These are phyloP conservation scores for Polychytrium aggregatum DNA, from an alignment of 192 early-diverging fungal species.

Conservation along the genomic window DNA sequence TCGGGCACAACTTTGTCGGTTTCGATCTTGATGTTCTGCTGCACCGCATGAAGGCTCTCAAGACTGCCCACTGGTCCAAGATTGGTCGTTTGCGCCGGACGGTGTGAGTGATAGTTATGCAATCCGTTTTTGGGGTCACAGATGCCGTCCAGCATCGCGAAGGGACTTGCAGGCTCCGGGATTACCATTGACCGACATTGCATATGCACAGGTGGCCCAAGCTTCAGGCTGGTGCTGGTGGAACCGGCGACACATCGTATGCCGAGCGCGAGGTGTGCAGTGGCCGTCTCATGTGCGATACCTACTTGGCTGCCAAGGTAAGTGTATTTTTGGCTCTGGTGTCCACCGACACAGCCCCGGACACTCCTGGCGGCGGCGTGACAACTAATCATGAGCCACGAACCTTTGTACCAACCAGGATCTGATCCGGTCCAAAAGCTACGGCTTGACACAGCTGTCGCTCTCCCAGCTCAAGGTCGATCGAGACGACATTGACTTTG, in stretches of 20 bases:
- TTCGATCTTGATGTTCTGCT: conserved; percentile 89
- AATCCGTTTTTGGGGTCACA: too few species aligned
- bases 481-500: conserved; percentile 76
- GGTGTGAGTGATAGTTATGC: conserved; percentile 27
- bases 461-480: conserved; percentile 60
- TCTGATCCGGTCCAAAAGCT: conserved; percentile 72
- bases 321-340: not conserved
- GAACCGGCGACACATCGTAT: conserved; percentile 64
- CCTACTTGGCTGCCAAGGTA: conserved; percentile 71
- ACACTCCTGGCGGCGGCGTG: not conserved
- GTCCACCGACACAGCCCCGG: not conserved
- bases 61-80: conserved; percentile 70
- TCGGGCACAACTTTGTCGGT: conserved; percentile 94
- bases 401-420: conserved; percentile 45
- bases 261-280: conserved; percentile 64
- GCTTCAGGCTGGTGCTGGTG: conserved; percentile 68
- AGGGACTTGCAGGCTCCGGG: too few species aligned
- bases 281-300: conserved; percentile 89
- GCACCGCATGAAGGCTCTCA: conserved; percentile 81
- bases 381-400: not conserved
- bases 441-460: conserved; percentile 69
- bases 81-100: conserved; percentile 76
- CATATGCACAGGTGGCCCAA: conserved; percentile 59
- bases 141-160: too few species aligned
- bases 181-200: too few species aligned